These are phyloP conservation scores for Mycena epipterygia DNA, from an alignment of 768 basidiomycete species.

Conservation along the genomic window DNA sequence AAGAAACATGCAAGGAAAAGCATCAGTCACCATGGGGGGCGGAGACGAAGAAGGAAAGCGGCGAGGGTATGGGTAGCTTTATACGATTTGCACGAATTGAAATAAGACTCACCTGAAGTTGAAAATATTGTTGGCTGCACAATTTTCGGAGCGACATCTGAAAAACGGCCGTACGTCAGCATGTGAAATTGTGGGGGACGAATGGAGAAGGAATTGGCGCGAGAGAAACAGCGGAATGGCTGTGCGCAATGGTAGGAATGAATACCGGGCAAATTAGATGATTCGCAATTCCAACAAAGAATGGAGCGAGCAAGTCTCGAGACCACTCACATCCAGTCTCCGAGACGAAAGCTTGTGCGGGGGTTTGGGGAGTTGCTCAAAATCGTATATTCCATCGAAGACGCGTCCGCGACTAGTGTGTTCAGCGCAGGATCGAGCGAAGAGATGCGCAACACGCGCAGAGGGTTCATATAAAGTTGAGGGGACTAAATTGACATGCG, in stretches of 20 bases:
- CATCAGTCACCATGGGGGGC: conserved; percentile 57
- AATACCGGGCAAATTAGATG: conserved; percentile 33
- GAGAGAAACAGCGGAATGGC: conserved; percentile 27
- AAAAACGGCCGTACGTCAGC: conserved; percentile 37
- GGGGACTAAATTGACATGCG: conserved; percentile 43
- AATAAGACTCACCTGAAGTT: conserved; percentile 79
- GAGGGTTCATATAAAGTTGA: conserved; percentile 42
- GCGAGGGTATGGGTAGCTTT: conserved; percentile 30
- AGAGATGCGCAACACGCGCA: neutral
- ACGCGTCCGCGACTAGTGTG: neutral
- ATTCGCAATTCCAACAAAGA: conserved; percentile 3
- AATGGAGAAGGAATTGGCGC: conserved; percentile 36
- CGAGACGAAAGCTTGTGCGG: conserved; percentile 72
- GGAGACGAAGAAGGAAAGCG: conserved; percentile 27
- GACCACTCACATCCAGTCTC: conserved; percentile 85
- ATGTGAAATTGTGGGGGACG: conserved; percentile 38
- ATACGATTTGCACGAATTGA: conserved; percentile 28
- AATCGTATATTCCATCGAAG: conserved; percentile 61
- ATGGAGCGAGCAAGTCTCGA: conserved; percentile 29
- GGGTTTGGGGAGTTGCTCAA: conserved; percentile 83
- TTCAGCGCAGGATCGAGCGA: conserved; percentile 1
- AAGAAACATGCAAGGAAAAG: conserved; percentile 63
- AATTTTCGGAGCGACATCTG: conserved; percentile 79
- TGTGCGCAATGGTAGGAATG: conserved; percentile 39
- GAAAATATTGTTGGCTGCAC: conserved; percentile 88